These are phyloP conservation scores for Cafeteria roenbergensis DNA, from an alignment of 108 stramenopile genomes.

Conservation along the genomic window DNA sequence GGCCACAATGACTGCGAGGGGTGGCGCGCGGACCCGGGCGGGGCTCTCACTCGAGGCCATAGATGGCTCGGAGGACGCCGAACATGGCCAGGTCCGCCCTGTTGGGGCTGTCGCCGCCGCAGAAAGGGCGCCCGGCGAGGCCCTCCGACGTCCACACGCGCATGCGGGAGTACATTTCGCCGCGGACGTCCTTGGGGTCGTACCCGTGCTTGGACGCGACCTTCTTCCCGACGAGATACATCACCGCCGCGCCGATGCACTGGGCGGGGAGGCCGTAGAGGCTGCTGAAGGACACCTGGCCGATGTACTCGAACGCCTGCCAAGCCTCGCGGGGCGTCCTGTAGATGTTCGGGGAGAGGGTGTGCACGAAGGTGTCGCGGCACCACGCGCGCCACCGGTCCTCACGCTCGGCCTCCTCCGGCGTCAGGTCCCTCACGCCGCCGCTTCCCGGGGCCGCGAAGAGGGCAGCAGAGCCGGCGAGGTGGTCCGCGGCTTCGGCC, in stretches of 20 bases:
- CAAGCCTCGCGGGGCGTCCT: constrained; percentile 55
- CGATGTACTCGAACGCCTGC: constrained; percentile 66
- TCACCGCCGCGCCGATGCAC: constrained; percentile 57
- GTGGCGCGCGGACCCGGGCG: too few relatives aligned
- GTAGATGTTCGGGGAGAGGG: constrained; percentile 77
- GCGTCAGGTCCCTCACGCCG: too few relatives aligned
- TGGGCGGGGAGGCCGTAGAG: constrained; percentile 38
- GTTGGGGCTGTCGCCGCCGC: constrained; percentile 29
- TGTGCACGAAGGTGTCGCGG: constrained; percentile 58
- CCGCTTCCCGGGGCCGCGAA: too few relatives aligned
- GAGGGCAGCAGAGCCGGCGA: too few relatives aligned
- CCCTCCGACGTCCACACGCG: constrained; percentile 38
- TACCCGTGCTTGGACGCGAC: constrained; percentile 52
- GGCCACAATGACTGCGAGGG: too few relatives aligned
- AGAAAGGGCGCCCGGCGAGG: constrained; percentile 20
- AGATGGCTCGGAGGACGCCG: constrained; percentile 49
- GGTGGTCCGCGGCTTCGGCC: too few relatives aligned
- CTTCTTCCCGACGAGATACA: constrained; percentile 72
- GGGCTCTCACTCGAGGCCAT: constrained; percentile 22
- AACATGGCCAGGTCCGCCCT: constrained; percentile 68
- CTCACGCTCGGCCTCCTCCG: constrained; percentile 30
- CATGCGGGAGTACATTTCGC: constrained; percentile 52
- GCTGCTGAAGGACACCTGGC: constrained; percentile 43
- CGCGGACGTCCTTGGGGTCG: constrained; percentile 56
- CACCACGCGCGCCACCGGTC: constrained; percentile 59